phyloP scores from a whole-genome alignment of 768 basidiomycete genomes.

The Chalciporus pseudorubinellus region DNA sequence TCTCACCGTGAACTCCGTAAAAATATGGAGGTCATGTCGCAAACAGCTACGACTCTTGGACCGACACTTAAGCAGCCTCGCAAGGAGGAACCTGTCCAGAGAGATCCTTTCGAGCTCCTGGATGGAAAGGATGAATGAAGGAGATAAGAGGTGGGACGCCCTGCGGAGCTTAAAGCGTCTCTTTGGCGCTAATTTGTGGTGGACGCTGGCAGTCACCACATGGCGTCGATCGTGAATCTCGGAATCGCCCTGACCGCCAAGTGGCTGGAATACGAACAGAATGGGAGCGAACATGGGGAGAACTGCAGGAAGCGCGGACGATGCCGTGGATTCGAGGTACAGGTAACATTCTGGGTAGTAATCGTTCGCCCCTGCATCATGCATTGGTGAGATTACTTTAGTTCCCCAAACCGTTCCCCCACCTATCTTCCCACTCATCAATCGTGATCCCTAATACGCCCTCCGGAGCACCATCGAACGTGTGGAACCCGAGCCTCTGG shows the following conservation, averaged over 20 bases:
- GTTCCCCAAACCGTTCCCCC: not conserved
- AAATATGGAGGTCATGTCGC: not conserved
- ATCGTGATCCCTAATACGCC: conserved; percentile 57
- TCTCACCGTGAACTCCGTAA: too few relatives aligned
- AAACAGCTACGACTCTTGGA: not conserved
- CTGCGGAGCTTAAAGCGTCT: not conserved
- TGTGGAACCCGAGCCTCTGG: conserved; percentile 55
- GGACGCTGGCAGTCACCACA: too few relatives aligned
- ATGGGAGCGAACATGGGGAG: not conserved
- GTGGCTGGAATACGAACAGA: not conserved
- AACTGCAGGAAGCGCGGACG: too few relatives aligned
- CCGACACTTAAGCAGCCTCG: too few relatives aligned
- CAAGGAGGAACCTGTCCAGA: too few relatives aligned
- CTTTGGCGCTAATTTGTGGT: too few relatives aligned
- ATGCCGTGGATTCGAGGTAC: not conserved
- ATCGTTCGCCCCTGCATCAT: not conserved
- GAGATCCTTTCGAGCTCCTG: not conserved
- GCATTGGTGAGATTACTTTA: not conserved
- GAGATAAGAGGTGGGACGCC: not conserved
- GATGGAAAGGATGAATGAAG: not conserved
- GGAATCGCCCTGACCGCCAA: not conserved
- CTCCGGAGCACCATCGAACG: conserved; percentile 50
- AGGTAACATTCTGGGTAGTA: not conserved
- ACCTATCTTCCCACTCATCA: conserved; percentile 30
- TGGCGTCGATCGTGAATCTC: not conserved